phyloP scores from a whole-genome alignment of 345 rosid genomes.

The Camelina laxa region DNA sequence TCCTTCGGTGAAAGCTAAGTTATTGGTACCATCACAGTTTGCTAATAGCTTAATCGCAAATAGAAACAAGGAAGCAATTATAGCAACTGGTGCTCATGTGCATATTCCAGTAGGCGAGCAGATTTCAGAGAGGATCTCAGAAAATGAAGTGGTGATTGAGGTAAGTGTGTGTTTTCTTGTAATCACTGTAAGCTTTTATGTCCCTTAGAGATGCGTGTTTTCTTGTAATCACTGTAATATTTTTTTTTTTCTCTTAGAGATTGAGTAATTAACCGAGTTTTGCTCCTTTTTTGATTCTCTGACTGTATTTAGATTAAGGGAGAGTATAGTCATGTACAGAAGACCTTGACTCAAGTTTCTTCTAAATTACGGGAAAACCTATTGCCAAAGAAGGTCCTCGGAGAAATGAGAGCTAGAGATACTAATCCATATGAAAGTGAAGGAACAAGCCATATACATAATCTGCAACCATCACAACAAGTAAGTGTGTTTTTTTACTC shows the following conservation, averaged over 20 bases:
- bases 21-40: constrained; percentile 51
- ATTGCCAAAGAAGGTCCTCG: constrained; percentile 44
- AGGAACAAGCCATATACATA: constrained; percentile 34
- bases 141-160: constrained; percentile 59
- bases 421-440: constrained; percentile 37
- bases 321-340: constrained; percentile 41
- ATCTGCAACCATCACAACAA: constrained; percentile 41
- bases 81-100: constrained; percentile 51
- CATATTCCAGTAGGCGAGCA: constrained; percentile 47
- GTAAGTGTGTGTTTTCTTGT: constrained; percentile 37
- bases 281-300: constrained; percentile 17
- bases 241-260: not conserved
- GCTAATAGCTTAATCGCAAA: constrained; percentile 36
- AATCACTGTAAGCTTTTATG: not conserved
- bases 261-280: not conserved
- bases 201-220: no score
- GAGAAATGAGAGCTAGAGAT: constrained; percentile 40
- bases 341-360: constrained; percentile 32
- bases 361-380: constrained; percentile 40
- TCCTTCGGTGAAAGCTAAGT: constrained; percentile 55
- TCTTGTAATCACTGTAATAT: not conserved
- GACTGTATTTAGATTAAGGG: constrained; percentile 34
- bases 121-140: constrained; percentile 38
- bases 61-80: constrained; percentile 43
- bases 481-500: constrained; percentile 36